A percentile compares a stretch with the other conserved stretches of the same genome.
These are phyloP conservation scores for Cadophora gregata DNA, from an alignment of 2,329 filamentous ascomycete species.

Conservation along the genomic window DNA sequence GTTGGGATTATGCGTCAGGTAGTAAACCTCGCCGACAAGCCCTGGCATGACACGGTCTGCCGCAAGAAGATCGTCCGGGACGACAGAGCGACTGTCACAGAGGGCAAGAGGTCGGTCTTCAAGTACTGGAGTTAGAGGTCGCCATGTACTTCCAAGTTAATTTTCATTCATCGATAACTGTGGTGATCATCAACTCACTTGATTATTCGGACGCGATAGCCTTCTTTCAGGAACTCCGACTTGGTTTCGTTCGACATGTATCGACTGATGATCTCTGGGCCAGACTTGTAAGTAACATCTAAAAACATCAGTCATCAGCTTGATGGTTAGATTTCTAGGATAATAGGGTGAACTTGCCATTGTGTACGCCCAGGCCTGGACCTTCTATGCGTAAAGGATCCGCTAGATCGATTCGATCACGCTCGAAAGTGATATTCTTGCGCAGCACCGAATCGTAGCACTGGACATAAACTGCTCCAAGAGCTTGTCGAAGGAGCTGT, in stretches of 20 bases:
- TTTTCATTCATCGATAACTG: no score
- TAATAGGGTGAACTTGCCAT: no score
- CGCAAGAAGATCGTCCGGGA: constrained; percentile 34
- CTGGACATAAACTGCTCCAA: constrained; percentile 28
- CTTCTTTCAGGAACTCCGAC: constrained; percentile 27
- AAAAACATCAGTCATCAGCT: not conserved
- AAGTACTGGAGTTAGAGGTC: constrained; percentile 34
- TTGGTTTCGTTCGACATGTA: constrained; percentile 25
- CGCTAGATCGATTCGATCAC: constrained; percentile 18
- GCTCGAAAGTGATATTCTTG: constrained; percentile 28
- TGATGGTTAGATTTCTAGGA: not conserved
- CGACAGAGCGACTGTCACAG: constrained; percentile 37
- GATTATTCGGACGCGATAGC: constrained; percentile 32
- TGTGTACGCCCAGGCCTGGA: constrained; percentile 33
- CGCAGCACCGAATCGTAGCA: constrained; percentile 31
- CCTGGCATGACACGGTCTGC: constrained; percentile 38
- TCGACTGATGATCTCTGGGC: constrained; percentile 28
- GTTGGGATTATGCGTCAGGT: constrained; percentile 34
- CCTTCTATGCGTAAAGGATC: constrained; percentile 28
- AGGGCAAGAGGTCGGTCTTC: constrained; percentile 37
- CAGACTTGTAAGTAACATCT: constrained; percentile 35
- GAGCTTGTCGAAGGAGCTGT: constrained; percentile 22
- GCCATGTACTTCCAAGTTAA: constrained; percentile 36
- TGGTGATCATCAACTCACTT: constrained; percentile 27
- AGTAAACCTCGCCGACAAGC: constrained; percentile 39